Evolutionary conservation across 2,329 filamentous ascomycete genomes (phyloP).

Genomic region (Pseudocercospora ulei): DNA sequence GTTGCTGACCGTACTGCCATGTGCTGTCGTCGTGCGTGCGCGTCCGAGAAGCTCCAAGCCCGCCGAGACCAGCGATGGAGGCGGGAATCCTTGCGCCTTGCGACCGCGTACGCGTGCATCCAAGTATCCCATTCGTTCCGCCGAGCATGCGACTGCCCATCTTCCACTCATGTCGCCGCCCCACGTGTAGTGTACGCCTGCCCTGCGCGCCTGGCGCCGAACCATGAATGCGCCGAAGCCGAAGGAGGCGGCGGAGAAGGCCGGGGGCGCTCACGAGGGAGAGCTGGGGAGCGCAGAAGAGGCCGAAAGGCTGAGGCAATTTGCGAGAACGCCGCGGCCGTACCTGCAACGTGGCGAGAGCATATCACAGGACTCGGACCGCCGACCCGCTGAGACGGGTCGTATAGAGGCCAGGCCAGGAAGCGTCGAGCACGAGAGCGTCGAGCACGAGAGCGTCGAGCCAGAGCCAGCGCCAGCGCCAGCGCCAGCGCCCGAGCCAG

Average conservation of each 20-base stretch:
- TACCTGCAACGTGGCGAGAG: slow-evolving; percentile 26
- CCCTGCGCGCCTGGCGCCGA: slow-evolving; percentile 2
- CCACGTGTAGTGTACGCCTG: slow-evolving; percentile 2
- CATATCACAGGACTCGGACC: slow-evolving; percentile 15
- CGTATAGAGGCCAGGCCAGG: not conserved
- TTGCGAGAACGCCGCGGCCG: slow-evolving; percentile 28
- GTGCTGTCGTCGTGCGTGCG: too few species aligned
- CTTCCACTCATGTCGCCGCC: slow-evolving; percentile 1
- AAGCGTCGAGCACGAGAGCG: slow-evolving; percentile 1
- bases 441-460: too few species aligned
- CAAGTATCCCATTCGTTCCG: not conserved
- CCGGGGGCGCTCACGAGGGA: not conserved
- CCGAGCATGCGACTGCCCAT: slow-evolving; percentile 1
- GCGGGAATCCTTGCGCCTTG: too few species aligned
- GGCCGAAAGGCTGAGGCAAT: slow-evolving; percentile 15
- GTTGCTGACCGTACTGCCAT: too few species aligned
- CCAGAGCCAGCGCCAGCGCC: too few species aligned
- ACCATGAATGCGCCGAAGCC: slow-evolving; percentile 7
- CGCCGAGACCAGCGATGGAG: too few species aligned
- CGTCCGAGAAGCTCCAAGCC: too few species aligned
- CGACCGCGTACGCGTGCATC: too few species aligned
- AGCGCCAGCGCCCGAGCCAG: too few species aligned
- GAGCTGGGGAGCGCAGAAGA: slow-evolving; percentile 15
- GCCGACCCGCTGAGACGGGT: not conserved
- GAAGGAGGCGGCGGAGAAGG: not conserved